phyloP scores from a whole-genome alignment of 2,329 filamentous ascomycete genomes.

The Penicillium sp. region DNA sequence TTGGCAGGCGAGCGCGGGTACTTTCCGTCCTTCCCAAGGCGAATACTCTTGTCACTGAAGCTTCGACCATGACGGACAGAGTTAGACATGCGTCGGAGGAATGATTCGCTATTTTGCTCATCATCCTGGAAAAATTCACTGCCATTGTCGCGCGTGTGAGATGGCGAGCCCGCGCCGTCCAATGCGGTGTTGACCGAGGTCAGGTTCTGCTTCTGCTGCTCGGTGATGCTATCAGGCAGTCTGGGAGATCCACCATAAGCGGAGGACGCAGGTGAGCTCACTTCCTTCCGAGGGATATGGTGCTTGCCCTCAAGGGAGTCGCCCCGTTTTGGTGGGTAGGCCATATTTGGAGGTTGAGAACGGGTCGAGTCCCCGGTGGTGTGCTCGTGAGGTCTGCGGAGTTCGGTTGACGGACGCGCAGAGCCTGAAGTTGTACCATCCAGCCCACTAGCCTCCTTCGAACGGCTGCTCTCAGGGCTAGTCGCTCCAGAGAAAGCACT shows the following conservation, averaged over 20 bases:
- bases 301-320: slow-evolving; percentile 61
- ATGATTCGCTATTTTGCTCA: slow-evolving; percentile 71
- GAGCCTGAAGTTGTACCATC: slow-evolving; percentile 37
- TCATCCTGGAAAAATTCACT: slow-evolving; percentile 85
- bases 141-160: slow-evolving; percentile 67
- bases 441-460: slow-evolving; percentile 21
- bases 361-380: slow-evolving; percentile 47
- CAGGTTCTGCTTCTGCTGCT: slow-evolving; percentile 16
- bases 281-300: slow-evolving; percentile 68
- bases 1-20: slow-evolving; percentile 71
- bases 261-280: slow-evolving; percentile 45
- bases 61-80: slow-evolving; percentile 91
- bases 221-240: slow-evolving; percentile 35
- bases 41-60: slow-evolving; percentile 70
- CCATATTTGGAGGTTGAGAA: slow-evolving; percentile 40
- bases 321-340: slow-evolving; percentile 57
- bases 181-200: slow-evolving; percentile 52
- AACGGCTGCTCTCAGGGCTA: slow-evolving; percentile 34
- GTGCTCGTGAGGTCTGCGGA: slow-evolving; percentile 59
- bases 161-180: slow-evolving; percentile 63
- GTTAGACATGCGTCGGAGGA: slow-evolving; percentile 87
- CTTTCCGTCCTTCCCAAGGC: slow-evolving; percentile 63
- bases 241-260: slow-evolving; percentile 45
- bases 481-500: slow-evolving; percentile 44
- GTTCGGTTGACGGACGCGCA: slow-evolving; percentile 63